These are phyloP conservation scores for Trametes meyenii DNA, from an alignment of 768 basidiomycete genomes.

Conservation along the genomic window DNA sequence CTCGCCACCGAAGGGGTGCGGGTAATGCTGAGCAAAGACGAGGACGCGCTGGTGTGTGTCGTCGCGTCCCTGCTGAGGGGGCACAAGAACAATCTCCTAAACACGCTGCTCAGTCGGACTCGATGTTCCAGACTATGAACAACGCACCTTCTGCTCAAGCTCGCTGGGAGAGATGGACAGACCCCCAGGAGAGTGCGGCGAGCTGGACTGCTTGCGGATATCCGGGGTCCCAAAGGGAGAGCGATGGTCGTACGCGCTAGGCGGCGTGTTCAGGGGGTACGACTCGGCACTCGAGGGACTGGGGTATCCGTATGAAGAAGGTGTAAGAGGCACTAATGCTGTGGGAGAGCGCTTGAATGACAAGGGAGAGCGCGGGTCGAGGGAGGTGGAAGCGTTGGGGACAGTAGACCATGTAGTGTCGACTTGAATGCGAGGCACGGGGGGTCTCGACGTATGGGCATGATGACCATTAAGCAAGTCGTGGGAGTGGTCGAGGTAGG, in stretches of 20 bases:
- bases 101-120: neutral
- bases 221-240: constrained; percentile 1
- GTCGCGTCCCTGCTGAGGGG: neutral
- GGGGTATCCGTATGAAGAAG: neutral
- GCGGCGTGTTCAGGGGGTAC: constrained; percentile 11
- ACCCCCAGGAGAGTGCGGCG: constrained; percentile 8
- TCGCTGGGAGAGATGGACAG: neutral
- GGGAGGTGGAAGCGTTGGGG: neutral
- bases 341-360: constrained; percentile 1
- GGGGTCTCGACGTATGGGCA: neutral
- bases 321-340: constrained; percentile 1
- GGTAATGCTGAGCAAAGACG: constrained; percentile 16
- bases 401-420: constrained; percentile 6
- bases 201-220: neutral
- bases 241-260: neutral
- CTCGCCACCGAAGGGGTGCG: constrained; percentile 18
- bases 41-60: constrained; percentile 6
- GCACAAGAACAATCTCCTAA: neutral
- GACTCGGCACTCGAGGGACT: constrained; percentile 19
- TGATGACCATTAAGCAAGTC: neutral
- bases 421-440: constrained; percentile 17
- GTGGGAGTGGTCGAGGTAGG: neutral
- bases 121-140: no score
- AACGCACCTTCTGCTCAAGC: neutral
- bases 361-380: constrained; percentile 13